phyloP scores from a whole-genome alignment of 306 rosid genomes.

The Begonia peltatifolia region DNA sequence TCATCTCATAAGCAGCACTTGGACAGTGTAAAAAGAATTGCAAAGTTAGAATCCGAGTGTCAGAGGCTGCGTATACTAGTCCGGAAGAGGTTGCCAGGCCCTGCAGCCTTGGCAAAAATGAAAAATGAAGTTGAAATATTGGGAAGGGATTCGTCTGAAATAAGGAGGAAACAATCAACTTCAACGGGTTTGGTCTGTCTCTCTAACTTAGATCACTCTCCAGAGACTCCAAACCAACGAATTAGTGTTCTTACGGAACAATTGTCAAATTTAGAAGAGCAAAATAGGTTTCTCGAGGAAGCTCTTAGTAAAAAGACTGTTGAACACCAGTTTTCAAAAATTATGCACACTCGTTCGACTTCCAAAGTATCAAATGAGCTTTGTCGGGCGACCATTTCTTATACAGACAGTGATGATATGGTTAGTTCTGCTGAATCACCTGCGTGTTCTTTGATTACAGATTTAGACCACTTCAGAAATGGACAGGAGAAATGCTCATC shows the following conservation, averaged over 20 bases:
- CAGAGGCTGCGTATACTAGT: slow-evolving; percentile 76
- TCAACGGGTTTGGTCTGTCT: slow-evolving; percentile 31
- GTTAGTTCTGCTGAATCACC: slow-evolving; percentile 66
- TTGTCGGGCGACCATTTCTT: too few species aligned
- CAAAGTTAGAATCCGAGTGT: slow-evolving; percentile 84
- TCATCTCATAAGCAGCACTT: slow-evolving; percentile 68
- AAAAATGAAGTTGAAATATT: slow-evolving; percentile 72
- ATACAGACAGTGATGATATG: slow-evolving; percentile 71
- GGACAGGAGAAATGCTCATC: slow-evolving; percentile 35
- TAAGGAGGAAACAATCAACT: slow-evolving; percentile 36
- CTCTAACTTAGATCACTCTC: slow-evolving; percentile 38
- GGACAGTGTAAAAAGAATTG: slow-evolving; percentile 57
- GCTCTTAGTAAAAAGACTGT: slow-evolving; percentile 46
- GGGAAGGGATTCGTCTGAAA: slow-evolving; percentile 46
- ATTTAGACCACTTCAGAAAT: slow-evolving; percentile 47
- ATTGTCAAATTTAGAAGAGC: slow-evolving; percentile 58
- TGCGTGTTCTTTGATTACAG: slow-evolving; percentile 69
- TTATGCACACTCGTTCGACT: slow-evolving; percentile 47
- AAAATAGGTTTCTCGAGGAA: slow-evolving; percentile 51
- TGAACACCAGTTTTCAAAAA: too few species aligned
- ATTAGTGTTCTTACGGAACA: slow-evolving; percentile 36
- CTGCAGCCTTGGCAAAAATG: slow-evolving; percentile 78
- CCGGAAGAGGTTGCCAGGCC: slow-evolving; percentile 80
- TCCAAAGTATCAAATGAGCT: slow-evolving; percentile 43
- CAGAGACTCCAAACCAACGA: slow-evolving; percentile 31